A percentile compares a stretch with the other conserved stretches of the same genome.
Conservation (phyloP, 441 rosid genomes). For the Daphne laureola region DNA sequence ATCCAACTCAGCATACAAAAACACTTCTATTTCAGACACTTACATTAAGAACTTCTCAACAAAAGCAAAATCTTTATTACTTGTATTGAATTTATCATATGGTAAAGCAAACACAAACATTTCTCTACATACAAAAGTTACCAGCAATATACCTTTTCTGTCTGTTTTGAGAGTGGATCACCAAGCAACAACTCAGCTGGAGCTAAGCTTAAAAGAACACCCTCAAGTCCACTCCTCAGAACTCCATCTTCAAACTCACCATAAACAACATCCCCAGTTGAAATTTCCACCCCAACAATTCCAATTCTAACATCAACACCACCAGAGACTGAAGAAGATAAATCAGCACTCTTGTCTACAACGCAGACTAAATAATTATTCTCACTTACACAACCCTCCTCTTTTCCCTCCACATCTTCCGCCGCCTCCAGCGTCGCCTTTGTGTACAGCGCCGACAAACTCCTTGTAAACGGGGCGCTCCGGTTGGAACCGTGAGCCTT, state of each 20-base stretch:
- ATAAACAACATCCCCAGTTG: conserved; percentile 81
- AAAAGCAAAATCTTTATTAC: too few relatives aligned
- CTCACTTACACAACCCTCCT: conserved; percentile 58
- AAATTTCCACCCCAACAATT: conserved; percentile 77
- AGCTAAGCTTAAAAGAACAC: conserved; percentile 68
- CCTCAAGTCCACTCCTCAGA: conserved; percentile 79
- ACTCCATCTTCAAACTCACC: conserved; percentile 68
- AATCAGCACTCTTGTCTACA: conserved; percentile 43
- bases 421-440: conserved; percentile 93
- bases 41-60: too few relatives aligned
- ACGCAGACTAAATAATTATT: conserved; percentile 74
- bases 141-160: conserved; percentile 59
- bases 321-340: conserved; percentile 12
- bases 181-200: conserved; percentile 89
- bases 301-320: conserved; percentile 64
- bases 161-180: conserved; percentile 62
- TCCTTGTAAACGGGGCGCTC: conserved; percentile 66
- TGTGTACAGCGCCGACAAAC: conserved; percentile 74
- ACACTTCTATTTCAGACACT: too few relatives aligned
- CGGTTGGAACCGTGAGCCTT: conserved; percentile 70
- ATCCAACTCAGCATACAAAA: too few relatives aligned
- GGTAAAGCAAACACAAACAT: neutral
- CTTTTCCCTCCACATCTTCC: conserved; percentile 61
- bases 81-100: too few relatives aligned
- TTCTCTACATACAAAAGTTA: neutral